Conservation (phyloP, 208 protist genomes). For the Willaertia magna region DNA sequence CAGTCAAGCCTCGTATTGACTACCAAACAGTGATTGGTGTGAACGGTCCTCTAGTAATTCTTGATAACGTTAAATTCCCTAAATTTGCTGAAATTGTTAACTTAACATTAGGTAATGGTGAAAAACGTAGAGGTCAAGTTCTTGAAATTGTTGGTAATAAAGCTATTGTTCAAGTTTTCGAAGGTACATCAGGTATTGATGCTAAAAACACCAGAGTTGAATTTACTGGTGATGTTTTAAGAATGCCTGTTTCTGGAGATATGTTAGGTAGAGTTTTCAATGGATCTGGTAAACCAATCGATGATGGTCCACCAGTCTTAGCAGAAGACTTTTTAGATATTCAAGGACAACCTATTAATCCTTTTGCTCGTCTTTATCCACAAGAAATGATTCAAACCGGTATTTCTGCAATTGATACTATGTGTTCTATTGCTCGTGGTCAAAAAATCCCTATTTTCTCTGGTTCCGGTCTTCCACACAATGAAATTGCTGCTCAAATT, state of each 20-base stretch:
- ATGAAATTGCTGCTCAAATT: slow-evolving; percentile 99
- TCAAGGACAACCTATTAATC: slow-evolving; percentile 98
- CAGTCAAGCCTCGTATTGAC: slow-evolving; percentile 43
- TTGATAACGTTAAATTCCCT: slow-evolving; percentile 95
- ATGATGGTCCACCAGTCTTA: slow-evolving; percentile 90
- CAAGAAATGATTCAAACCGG: slow-evolving; percentile 99
- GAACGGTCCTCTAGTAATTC: slow-evolving; percentile 98
- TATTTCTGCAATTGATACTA: slow-evolving; percentile 99
- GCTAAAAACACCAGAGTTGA: slow-evolving; percentile 84
- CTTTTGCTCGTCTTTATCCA: slow-evolving; percentile 93
- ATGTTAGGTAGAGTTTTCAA: slow-evolving; percentile 99
- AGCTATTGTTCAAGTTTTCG: slow-evolving; percentile 99
- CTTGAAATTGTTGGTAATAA: slow-evolving; percentile 94
- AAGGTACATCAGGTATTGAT: slow-evolving; percentile 98
- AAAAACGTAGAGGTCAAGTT: slow-evolving; percentile 85
- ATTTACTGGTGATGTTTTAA: slow-evolving; percentile 98
- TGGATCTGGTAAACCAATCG: slow-evolving; percentile 97
- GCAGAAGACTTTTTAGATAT: slow-evolving; percentile 98
- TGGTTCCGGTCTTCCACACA: slow-evolving; percentile 98
- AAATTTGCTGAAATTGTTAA: slow-evolving; percentile 99
- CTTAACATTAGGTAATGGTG: slow-evolving; percentile 90
- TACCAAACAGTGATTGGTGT: slow-evolving; percentile 97
- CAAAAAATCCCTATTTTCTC: slow-evolving; percentile 99
- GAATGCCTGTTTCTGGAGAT: slow-evolving; percentile 95
- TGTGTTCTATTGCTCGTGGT: slow-evolving; percentile 99